Evolutionary conservation across 495 filamentous ascomycete species (phyloP).

Genomic region (Annulohypoxylon nitens): DNA sequence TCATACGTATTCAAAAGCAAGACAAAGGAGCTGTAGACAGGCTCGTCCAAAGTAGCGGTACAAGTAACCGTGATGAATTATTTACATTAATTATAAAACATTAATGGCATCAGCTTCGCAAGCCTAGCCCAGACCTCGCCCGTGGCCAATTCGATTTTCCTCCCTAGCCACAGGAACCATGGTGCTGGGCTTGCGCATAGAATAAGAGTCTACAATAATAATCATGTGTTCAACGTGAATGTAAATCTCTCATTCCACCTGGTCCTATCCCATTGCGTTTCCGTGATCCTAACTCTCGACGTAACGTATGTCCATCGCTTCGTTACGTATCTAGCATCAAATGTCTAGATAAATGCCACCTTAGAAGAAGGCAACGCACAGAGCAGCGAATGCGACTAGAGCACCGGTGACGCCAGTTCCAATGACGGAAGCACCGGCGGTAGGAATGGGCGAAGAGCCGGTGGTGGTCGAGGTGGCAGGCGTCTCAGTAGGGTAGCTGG

Average conservation of each 20-base stretch:
- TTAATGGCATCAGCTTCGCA: conserved; percentile 23
- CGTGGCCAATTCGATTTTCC: not conserved
- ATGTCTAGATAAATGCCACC: not conserved
- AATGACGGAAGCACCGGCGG: conserved; percentile 41
- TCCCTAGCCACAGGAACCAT: not conserved
- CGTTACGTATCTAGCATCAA: not conserved
- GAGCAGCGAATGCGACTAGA: conserved; percentile 40
- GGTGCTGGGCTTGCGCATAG: conserved; percentile 7
- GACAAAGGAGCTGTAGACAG: conserved; percentile 2
- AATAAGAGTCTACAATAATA: conserved; percentile 27
- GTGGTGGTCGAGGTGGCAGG: conserved; percentile 18
- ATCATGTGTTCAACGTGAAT: conserved; percentile 27
- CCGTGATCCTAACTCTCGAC: not conserved
- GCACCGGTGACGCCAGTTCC: conserved; percentile 43
- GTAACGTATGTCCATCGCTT: conserved; percentile 10
- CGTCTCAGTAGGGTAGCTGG: conserved; percentile 32
- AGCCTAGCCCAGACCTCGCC: not conserved
- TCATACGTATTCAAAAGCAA: not conserved
- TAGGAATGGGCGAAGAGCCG: conserved; percentile 34
- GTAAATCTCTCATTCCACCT: conserved; percentile 11
- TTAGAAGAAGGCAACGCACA: conserved; percentile 49
- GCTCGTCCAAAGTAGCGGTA: conserved; percentile 4
- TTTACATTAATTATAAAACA: conserved; percentile 36
- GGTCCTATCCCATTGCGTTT: conserved; percentile 7
- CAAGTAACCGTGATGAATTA: conserved; percentile 19